Evolutionary conservation across 805 yeast species (phyloP).

Genomic region (Suhomyces sp.): DNA sequence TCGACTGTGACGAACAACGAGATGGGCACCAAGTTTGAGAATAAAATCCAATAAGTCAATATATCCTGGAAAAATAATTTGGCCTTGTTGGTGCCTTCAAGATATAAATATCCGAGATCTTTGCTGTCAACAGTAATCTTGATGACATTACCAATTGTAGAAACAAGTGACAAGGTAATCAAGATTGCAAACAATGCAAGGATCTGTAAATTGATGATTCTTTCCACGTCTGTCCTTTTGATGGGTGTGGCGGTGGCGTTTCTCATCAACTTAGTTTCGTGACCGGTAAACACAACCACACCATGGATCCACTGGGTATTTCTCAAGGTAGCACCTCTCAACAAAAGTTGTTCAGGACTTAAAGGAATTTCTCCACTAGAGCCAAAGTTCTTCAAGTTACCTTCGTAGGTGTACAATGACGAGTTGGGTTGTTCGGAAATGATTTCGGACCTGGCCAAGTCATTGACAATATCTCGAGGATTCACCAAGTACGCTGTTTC

Average conservation of each 20-base stretch:
- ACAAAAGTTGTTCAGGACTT: conserved; percentile 84
- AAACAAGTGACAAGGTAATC: conserved; percentile 69
- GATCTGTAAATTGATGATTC: conserved; percentile 90
- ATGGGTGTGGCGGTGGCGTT: conserved; percentile 99
- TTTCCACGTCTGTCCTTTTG: conserved; percentile 93
- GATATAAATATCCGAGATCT: conserved; percentile 58
- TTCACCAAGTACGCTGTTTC: conserved; percentile 76
- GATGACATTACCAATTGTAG: conserved; percentile 85
- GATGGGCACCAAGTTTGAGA: conserved; percentile 96
- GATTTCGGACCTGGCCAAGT: conserved; percentile 39
- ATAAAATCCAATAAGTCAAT: conserved; percentile 92
- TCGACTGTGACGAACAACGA: conserved; percentile 95
- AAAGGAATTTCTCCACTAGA: conserved; percentile 57
- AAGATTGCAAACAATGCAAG: conserved; percentile 81
- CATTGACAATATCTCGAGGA: conserved; percentile 49
- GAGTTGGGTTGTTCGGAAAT: conserved; percentile 92
- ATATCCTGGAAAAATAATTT: conserved; percentile 80
- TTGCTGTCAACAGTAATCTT: conserved; percentile 54
- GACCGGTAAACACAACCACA: conserved; percentile 92
- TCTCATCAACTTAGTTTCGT: conserved; percentile 96
- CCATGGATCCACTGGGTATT: conserved; percentile 97
- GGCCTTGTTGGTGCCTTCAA: conserved; percentile 66
- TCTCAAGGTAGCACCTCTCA: conserved; percentile 93
- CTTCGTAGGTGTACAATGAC: conserved; percentile 91
- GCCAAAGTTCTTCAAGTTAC: conserved; percentile 64